phyloP scores from a whole-genome alignment of 306 rosid species.

The Cotoneaster glaucophyllus region DNA sequence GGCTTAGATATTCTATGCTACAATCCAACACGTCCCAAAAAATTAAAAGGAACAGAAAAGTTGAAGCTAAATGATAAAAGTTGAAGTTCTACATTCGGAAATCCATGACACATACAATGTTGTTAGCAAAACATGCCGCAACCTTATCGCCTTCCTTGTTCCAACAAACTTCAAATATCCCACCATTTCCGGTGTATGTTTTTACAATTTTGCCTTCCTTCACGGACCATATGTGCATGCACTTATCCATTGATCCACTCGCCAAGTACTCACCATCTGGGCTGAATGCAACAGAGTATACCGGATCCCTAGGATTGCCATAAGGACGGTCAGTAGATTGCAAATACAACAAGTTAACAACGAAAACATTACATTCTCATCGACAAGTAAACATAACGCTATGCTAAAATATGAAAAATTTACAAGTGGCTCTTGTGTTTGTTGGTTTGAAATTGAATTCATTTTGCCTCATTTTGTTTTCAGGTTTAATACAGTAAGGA shows the following conservation, averaged over 20 bases:
- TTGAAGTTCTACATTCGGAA: conserved; percentile 42
- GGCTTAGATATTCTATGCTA: neutral
- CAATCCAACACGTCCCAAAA: too few relatives aligned
- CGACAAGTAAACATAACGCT: neutral
- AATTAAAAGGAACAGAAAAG: neutral
- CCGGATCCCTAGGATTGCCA: conserved; percentile 44
- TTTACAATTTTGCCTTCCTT: conserved; percentile 24
- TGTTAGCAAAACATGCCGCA: conserved; percentile 27
- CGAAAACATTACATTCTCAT: neutral
- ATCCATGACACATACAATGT: conserved; percentile 35
- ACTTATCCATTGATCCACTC: conserved; percentile 33
- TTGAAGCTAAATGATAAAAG: neutral
- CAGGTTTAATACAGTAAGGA: too few relatives aligned
- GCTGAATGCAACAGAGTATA: conserved; percentile 33
- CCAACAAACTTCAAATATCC: conserved; percentile 33
- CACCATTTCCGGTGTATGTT: conserved; percentile 27
- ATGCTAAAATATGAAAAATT: neutral
- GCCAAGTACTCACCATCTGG: conserved; percentile 28
- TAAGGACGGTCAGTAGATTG: neutral
- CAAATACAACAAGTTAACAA: neutral
- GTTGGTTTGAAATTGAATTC: neutral
- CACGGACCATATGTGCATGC: conserved; percentile 32
- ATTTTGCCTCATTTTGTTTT: neutral
- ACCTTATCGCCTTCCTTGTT: conserved; percentile 29
- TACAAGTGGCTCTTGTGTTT: neutral